Evolutionary conservation across 1,139 yeast species (phyloP), one percentile per base, ranked within the genome.

Genomic region (Magnusiomyces sp.): DNA sequence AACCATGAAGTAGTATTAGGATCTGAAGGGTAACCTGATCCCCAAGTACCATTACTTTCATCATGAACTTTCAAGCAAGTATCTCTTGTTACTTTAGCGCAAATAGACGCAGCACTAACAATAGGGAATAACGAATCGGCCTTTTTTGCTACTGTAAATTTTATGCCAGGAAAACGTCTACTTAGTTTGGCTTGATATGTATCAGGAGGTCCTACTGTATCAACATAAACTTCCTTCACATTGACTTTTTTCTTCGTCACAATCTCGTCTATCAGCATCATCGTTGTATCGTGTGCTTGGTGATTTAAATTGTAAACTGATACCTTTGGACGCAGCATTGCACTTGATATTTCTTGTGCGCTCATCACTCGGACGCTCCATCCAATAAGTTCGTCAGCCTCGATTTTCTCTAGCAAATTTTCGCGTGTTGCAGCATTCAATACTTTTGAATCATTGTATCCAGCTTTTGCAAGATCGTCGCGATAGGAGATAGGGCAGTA

Each of bases 31-130:
- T 92, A 92, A 0, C 98, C 98, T 0, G 95, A 85, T 0, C 97
- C 97, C 67, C 90, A 73, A 2, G 56, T 46, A 14, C 64, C 63
- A 2, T 64, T 68, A 34, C 58, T 56, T 53, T 59, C 64, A 43
- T 67, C 70, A 49, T 59, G 63, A 0, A 63, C 60, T 40, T 74
- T 68, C 52, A 92, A 69, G 46, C 82, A 79, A 49, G 79, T 71
- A 65, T 92, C 98, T 61, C 99, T 76, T 0, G 98, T 88, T 2
- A 92, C 98, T 64, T 92, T 92, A 5, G 99, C 99, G 47, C 92
- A 90, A 50, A 92, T 87, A n/a, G 95, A 85, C 0, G 98, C 99
- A 0, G 95, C 87, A 65, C 95, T 84, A 3, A 94, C 99, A 47
- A 89, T 83, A 0, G 97, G 97, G 63, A 76, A 92, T n/a, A 88